Evolutionary conservation across 2,329 filamentous ascomycete species (phyloP), one percentile per base, ranked within the genome.

Genomic region (Monosporascus sp.): DNA sequence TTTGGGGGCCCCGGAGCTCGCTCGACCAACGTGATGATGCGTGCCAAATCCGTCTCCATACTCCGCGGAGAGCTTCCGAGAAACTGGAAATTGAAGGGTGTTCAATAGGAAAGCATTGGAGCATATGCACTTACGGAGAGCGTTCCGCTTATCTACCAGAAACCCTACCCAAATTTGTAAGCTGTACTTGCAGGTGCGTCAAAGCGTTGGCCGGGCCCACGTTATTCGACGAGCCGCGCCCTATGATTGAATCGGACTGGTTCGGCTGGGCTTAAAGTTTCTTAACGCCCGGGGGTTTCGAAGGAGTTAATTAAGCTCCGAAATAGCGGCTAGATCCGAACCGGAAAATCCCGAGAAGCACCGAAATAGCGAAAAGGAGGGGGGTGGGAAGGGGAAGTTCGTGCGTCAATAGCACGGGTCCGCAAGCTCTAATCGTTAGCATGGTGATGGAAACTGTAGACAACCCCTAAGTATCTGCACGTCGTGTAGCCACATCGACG

Each of bases 231-330:
- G 9, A 27, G 43, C 24, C 14, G 25, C 7, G 43, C 24, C 22
- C 31, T 35, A 35, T 9, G 9, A 35, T 14, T 14, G 11, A 46
- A 46, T 31, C 6, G 43, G 43, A 15, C 43, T 46, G 24, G 43
- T 24, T 31, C 24, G 43, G 24, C 43, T 15, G 43, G 9, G 14
- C 43, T 46, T 46, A 46, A 15, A n/a, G 1, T 46, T 46, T 25
- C 5, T 17, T 3, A 25, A 56, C 58, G 5, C 56, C 58, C 47
- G 25, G 46, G 52, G 54, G 43, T 57, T 14, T 4, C 3, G 15
- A 38, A 15, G 58, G 58, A 56, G 52, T 17, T 60, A 54, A 43
- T 2, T 6, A 54, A 58, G 18, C 39, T 49, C 58, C 58, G 56
- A 54, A 27, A 49, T 9, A 14, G 49, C 55, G 52, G 47, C 15